phyloP scores from a whole-genome alignment of 805 yeast genomes.

The Yarrowia phangngaensis region DNA sequence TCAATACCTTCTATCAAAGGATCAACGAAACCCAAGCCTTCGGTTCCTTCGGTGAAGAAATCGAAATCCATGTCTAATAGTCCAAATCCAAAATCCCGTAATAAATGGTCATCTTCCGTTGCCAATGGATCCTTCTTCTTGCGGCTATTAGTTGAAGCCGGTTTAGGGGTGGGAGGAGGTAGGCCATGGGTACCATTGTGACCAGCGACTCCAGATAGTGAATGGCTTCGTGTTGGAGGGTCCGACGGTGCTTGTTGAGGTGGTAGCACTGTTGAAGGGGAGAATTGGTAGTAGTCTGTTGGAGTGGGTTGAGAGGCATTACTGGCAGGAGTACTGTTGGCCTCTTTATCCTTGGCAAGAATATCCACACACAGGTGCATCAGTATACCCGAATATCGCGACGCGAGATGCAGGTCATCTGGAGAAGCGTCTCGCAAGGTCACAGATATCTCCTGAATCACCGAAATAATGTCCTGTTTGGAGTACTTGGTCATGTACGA shows the following conservation, averaged over 20 bases:
- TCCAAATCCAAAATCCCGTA: conserved; percentile 19
- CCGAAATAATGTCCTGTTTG: conserved; percentile 55
- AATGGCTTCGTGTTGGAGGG: conserved; percentile 14
- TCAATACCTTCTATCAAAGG: conserved; percentile 36
- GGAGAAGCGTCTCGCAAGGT: conserved; percentile 80
- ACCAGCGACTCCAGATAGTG: conserved; percentile 16
- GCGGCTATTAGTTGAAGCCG: background rate
- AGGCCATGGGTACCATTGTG: too few relatives aligned
- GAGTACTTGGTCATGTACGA: conserved; percentile 31
- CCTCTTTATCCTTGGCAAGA: conserved; percentile 45
- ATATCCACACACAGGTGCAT: conserved; percentile 54
- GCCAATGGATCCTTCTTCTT: conserved; percentile 7
- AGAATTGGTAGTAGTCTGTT: conserved; percentile 24
- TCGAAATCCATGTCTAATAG: conserved; percentile 34
- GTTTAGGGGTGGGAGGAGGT: too few relatives aligned
- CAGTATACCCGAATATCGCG: conserved; percentile 53
- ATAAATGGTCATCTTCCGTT: conserved; percentile 8
- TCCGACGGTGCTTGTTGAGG: background rate
- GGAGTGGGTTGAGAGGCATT: conserved; percentile 23
- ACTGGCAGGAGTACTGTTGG: conserved; percentile 23
- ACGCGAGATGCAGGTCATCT: conserved; percentile 80
- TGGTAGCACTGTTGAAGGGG: background rate
- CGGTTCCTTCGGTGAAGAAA: conserved; percentile 36
- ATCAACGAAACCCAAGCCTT: conserved; percentile 36
- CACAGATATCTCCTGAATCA: conserved; percentile 67